These are phyloP conservation scores for Corylus heterophylla DNA, from an alignment of 306 rosid genomes.

Conservation along the genomic window DNA sequence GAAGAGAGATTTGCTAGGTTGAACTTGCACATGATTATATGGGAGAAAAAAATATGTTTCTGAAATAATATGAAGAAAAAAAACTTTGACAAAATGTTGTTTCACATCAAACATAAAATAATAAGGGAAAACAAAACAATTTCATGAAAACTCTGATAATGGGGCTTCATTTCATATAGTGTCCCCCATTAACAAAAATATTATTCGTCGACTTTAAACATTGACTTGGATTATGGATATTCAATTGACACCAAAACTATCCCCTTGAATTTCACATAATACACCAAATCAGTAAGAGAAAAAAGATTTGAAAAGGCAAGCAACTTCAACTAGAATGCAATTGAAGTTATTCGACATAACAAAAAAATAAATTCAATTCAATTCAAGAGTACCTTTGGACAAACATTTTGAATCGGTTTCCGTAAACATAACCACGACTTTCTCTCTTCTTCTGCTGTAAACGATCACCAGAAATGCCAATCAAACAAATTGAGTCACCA, in stretches of 20 bases:
- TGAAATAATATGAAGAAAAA: neutral
- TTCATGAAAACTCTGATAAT: neutral
- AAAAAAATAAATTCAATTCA: neutral
- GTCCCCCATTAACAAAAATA: neutral
- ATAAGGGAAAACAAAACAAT: neutral
- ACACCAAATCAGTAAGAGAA: neutral
- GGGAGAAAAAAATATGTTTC: neutral
- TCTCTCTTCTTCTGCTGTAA: constrained; percentile 30
- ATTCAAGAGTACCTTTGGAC: constrained; percentile 26
- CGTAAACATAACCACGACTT: neutral
- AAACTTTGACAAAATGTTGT: neutral
- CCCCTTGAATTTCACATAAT: neutral
- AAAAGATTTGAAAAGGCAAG: neutral
- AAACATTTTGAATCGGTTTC: constrained; percentile 11
- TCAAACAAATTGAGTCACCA: neutral
- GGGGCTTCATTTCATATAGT: neutral
- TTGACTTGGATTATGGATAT: neutral
- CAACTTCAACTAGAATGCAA: neutral
- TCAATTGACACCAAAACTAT: neutral
- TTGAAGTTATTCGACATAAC: neutral
- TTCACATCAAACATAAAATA: neutral
- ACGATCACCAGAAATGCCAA: constrained; percentile 9
- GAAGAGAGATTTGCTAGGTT: constrained; percentile 2
- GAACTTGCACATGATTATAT: neutral
- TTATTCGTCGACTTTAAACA: neutral